A percentile compares a stretch with the other conserved stretches of the same genome.
phyloP scores from a whole-genome alignment of 768 basidiomycete genomes.

The Clitopilus hobsonii region DNA sequence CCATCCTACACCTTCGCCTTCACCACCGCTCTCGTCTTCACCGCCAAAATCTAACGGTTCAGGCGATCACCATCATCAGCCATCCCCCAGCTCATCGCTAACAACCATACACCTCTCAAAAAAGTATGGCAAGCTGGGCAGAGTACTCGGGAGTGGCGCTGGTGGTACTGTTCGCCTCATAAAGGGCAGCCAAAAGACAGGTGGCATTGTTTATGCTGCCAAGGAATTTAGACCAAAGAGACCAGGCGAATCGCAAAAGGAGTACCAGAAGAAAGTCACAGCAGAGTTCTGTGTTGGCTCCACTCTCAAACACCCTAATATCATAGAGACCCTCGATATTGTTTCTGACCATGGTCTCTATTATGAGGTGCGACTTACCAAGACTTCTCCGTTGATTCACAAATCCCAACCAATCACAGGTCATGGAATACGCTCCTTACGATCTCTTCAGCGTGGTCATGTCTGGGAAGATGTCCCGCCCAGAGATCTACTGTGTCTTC shows the following conservation, averaged over 20 bases:
- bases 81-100: constrained; percentile 35
- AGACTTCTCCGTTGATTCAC: constrained; percentile 8
- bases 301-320: constrained; percentile 89
- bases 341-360: constrained; percentile 97
- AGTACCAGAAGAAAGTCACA: constrained; percentile 99
- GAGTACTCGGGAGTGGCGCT: constrained; percentile 90
- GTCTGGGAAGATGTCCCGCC: constrained; percentile 97
- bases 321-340: constrained; percentile 98
- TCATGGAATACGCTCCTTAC: constrained; percentile 99
- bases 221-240: constrained; percentile 96
- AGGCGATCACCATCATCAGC: constrained; percentile 13
- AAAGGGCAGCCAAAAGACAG: constrained; percentile 78
- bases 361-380: constrained; percentile 77
- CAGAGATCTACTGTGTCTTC: constrained; percentile 98
- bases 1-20: constrained; percentile 21
- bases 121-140: constrained; percentile 99
- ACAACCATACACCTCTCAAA: constrained; percentile 89
- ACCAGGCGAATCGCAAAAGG: constrained; percentile 84
- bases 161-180: constrained; percentile 98
- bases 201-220: constrained; percentile 86
- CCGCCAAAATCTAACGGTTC: constrained; percentile 10
- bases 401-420: constrained; percentile 37
- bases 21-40: constrained; percentile 10
- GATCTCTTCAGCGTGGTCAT: constrained; percentile 99
- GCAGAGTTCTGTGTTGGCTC: constrained; percentile 98